Evolutionary conservation across 257 asterid genomes (phyloP), one percentile per base, ranked within the genome.

Genomic region (Salvia hispanica): DNA sequence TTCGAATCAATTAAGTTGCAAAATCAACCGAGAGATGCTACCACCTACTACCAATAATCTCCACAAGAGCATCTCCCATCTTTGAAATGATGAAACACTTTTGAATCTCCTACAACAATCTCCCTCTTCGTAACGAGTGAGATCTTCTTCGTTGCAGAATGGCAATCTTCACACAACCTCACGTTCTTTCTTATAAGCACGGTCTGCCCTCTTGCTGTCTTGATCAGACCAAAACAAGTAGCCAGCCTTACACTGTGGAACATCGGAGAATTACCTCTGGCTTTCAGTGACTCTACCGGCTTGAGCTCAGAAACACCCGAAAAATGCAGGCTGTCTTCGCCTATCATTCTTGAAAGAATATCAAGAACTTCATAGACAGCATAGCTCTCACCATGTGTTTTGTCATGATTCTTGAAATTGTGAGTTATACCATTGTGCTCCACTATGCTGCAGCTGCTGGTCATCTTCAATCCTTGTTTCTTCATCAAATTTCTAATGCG

Each of bases 231-330:
- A 16, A 72, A 83, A 68, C 87, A 80, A 53, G 82, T 58, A 21
- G 92, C 96, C 74, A 89, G 72, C 53, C 91, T 81, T 78, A 81
- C 90, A 62, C 92, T 77, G 71, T 87, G 91, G 66, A 39, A 78
- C 58, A 28, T 14, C 11, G 86, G 78, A 46, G 80, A 66, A 39
- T 69, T 56, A 0, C 7, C 71, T 47, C 79, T 73, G 50, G 36
- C 53, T 64, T 67, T 71, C 16, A 64, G 54, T 12, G 76, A 25
- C 58, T 79, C 78, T 9, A 16, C 0, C 7, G 83, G 82, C 76
- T 76, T 78, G 63, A 80, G 64, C 62, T 77, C 81, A 11, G 68
- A 36, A 39, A 55, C 58, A 4, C 62, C 5, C 66, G 25, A 31
- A 34, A 6, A 66, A 53, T 28, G 13, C 11, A 40, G 33, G 45